Evolutionary conservation across 2,329 filamentous ascomycete species (phyloP), one percentile per base, ranked within the genome.

Genomic region (Metarhizium anisopliae): DNA sequence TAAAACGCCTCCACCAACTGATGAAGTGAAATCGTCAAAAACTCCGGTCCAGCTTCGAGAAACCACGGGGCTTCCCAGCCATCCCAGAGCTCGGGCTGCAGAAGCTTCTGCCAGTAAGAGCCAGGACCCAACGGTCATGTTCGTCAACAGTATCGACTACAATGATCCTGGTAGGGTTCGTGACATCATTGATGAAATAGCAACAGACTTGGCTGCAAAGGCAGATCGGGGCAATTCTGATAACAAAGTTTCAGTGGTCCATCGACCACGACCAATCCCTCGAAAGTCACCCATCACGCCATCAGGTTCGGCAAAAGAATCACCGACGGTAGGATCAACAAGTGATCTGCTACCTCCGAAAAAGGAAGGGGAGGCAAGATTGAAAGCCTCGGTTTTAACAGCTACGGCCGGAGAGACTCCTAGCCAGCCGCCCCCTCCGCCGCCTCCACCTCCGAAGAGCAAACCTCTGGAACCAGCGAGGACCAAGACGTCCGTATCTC

Each of bases 191-290:
- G 7, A 45, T 45, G 18, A 13, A 6, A 25, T 45, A 1, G 69
- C 71, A 18, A 70, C 70, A 29, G 68, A 66, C 25, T 49, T 47
- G 29, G 32, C 38, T 16, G 32, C 56, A 7, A 25, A 36, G 47
- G 42, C 52, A 43, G 42, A n/a, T 35, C 38, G 20, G 25, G 30
- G 30, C 10, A 32, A 56, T 30, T 45, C 57, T 14, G 52, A 50
- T 13, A 49, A 55, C 32, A 52, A 52, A 30, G 62, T 66, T 2
- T 79, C 78, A 0, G 69, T 84, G 20, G 71, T 84, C 6, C 70
- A 84, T 63, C 74, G 81, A 5, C 80, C 80, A 2, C 73, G 81
- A 36, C 81, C 81, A 2, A 79, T 84, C 54, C 78, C 80, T 5
- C 72, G 81, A 53, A 77, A 75, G 40, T 65, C 67, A 40, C 20